phyloP scores from a whole-genome alignment of 306 rosid genomes.

The Glycine latifolia region DNA sequence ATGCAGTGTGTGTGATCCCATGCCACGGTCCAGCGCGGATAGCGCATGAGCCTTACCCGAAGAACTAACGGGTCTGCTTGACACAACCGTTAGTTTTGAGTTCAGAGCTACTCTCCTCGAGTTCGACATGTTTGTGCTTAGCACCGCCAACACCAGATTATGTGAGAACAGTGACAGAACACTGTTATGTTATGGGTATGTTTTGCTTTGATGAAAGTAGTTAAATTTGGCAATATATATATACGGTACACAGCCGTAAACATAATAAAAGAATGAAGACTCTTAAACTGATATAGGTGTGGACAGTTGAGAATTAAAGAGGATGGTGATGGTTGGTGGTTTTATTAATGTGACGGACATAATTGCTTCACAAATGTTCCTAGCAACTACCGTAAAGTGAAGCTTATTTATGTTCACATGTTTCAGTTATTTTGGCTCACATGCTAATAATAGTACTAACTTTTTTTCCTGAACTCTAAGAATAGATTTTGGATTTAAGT shows the following conservation, averaged over 20 bases:
- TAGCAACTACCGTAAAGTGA: not conserved
- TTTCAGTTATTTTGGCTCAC: too few relatives aligned
- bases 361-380: not conserved
- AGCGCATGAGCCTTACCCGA: constrained; percentile 49
- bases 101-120: constrained; percentile 47
- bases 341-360: constrained; percentile 1
- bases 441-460: too few relatives aligned
- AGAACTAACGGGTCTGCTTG: constrained; percentile 59
- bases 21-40: constrained; percentile 57
- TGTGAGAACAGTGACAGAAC: too few relatives aligned
- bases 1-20: constrained; percentile 62
- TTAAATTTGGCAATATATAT: not conserved
- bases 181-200: too few relatives aligned
- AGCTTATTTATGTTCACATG: not conserved
- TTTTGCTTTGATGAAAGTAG: not conserved
- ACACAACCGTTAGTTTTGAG: constrained; percentile 63
- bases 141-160: too few relatives aligned
- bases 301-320: constrained; percentile 34
- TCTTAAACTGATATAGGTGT: not conserved
- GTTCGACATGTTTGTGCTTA: not conserved
- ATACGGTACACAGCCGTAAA: too few relatives aligned
- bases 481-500: too few relatives aligned
- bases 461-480: too few relatives aligned
- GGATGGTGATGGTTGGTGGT: constrained; percentile 22
- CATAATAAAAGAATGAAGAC: not conserved